Evolutionary conservation across 345 rosid genomes (phyloP), one percentile per base, ranked within the genome.

Genomic region (Eucalyptus erythrocorys): DNA sequence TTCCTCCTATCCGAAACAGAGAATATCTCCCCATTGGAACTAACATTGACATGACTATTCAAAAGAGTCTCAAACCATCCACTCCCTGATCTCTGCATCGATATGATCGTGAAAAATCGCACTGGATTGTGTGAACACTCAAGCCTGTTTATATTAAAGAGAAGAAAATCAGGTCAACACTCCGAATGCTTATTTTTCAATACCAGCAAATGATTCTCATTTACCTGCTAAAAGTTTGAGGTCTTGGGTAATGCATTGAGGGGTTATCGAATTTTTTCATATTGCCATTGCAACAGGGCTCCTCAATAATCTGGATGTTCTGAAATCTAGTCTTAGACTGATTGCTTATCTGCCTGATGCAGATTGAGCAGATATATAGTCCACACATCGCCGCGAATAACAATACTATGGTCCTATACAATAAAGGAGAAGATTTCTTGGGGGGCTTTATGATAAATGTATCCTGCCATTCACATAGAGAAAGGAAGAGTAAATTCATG

Each of bases 21-120:
- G 91, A 98, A 98, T 84, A 97, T 96, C 94, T 98, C 99, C 88
- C 99, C 99, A 12, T 98, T 98, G 9, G 99, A 98, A 88, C 98
- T 98, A 57, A 98, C 94, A 91, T 98, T 98, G 79, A 86, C 88
- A 90, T 98, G 99, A 92, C 98, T 98, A 91, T 98, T 98, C 89
- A 97, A 92, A 93, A 98, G 93, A 13, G 99, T 95, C 94, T 98
- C 99, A 88, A 97, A 98, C 99, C 99, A 98, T 82, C 99, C 99
- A 88, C 99, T 97, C 86, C 99, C 99, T 2, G 99, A 98, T 92
- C 99, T 95, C 91, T 98, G 99, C 98, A 95, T 97, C 15, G 99
- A 98, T 80, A 98, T 49, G 87, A 98, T 98, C 16, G 95, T 96
- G 92, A 98, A 98, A 92, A 92, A 95, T 47, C 94, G 91, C 68